Conservation (phyloP, 306 rosid species). For the cucumber (Cucumis sativus) region DNA sequence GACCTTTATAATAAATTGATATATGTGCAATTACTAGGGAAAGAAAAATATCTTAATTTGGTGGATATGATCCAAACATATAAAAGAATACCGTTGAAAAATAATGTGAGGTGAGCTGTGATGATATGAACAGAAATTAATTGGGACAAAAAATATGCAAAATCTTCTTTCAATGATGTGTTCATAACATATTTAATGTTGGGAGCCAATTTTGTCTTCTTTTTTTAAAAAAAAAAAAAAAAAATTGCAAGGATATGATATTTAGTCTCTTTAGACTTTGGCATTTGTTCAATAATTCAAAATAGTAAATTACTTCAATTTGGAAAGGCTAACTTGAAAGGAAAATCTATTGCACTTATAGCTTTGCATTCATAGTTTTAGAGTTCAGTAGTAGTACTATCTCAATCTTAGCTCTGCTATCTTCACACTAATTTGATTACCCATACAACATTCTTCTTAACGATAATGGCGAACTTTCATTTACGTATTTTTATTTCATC, state of each 20-base stretch:
- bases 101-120: background rate
- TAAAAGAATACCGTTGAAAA: background rate
- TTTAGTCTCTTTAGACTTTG: background rate
- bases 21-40: background rate
- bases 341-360: background rate
- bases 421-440: too few relatives aligned
- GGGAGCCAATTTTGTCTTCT: background rate
- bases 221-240: too few relatives aligned
- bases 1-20: too few relatives aligned
- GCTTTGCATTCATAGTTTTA: too few relatives aligned
- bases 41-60: too few relatives aligned
- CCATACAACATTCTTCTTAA: too few relatives aligned
- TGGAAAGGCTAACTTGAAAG: background rate
- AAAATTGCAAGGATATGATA: background rate
- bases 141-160: background rate
- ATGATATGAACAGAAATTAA: background rate
- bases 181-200: background rate
- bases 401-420: too few relatives aligned
- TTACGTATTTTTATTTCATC: too few relatives aligned
- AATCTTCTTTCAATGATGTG: background rate
- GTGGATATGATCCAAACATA: background rate
- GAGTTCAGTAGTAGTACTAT: too few relatives aligned
- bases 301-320: background rate
- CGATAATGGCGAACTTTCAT: too few relatives aligned
- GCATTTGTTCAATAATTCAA: background rate